Evolutionary conservation across 75 land plant genomes (phyloP).

Genomic region (Pinus taeda): DNA sequence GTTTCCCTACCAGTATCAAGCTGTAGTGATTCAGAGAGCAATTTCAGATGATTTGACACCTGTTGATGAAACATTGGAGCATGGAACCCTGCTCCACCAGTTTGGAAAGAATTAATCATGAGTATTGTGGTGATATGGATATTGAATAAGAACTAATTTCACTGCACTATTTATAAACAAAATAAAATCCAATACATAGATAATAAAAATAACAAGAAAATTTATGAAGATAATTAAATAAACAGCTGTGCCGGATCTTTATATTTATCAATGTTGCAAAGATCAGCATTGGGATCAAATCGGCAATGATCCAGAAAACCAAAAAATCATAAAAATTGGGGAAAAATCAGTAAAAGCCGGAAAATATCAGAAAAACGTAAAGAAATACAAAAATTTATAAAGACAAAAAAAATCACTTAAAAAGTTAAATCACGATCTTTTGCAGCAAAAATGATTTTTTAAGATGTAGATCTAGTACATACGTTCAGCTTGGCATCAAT

Average conservation of each 20-base stretch:
- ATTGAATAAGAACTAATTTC: neutral
- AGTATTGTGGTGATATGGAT: neutral
- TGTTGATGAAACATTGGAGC: conserved; percentile 77
- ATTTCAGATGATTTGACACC: conserved; percentile 72
- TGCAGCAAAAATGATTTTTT: too few species aligned
- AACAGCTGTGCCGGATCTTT: neutral
- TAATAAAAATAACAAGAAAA: neutral
- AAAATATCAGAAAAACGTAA: too few species aligned
- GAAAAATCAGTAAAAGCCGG: too few species aligned
- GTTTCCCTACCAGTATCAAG: conserved; percentile 31
- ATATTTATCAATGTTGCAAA: neutral
- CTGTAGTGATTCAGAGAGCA: conserved; percentile 75
- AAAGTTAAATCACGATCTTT: too few species aligned
- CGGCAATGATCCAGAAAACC: too few species aligned
- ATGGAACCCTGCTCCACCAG: conserved; percentile 67
- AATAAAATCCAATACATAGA: neutral
- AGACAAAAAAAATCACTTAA: too few species aligned
- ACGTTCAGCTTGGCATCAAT: too few species aligned
- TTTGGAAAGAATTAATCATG: neutral
- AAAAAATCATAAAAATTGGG: too few species aligned
- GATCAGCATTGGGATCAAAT: too few species aligned
- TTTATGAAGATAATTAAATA: neutral
- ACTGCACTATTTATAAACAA: neutral
- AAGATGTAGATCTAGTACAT: too few species aligned
- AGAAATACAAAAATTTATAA: too few species aligned